Evolutionary conservation across 2,329 filamentous ascomycete species (phyloP).

Genomic region (Trichoderma sp.): DNA sequence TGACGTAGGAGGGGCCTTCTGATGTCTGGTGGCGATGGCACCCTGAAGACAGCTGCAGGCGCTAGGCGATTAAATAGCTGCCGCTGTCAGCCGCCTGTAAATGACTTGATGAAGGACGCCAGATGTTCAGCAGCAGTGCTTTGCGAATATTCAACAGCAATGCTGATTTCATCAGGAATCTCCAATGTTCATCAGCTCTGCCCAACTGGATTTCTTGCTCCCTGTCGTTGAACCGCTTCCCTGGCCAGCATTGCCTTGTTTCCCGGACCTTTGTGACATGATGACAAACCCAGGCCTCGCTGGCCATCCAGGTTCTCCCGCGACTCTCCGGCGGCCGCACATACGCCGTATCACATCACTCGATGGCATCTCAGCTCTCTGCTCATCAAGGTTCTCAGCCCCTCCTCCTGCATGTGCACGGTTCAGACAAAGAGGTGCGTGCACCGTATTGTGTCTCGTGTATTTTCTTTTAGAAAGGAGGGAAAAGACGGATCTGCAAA

Average conservation of each 20-base stretch:
- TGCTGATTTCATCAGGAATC: background rate
- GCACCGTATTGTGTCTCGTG: background rate
- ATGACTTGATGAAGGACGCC: background rate
- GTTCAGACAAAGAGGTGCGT: background rate
- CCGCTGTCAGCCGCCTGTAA: background rate
- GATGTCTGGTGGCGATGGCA: background rate
- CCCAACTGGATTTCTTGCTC: background rate
- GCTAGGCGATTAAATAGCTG: background rate
- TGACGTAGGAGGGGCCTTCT: slow-evolving; percentile 25
- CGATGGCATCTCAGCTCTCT: background rate
- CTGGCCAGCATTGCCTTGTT: background rate
- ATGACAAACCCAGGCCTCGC: slow-evolving; percentile 1
- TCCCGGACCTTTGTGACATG: background rate
- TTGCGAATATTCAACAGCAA: background rate
- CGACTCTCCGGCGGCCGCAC: background rate
- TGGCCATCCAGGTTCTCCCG: slow-evolving; percentile 26
- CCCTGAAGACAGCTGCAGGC: background rate
- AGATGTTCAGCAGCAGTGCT: background rate
- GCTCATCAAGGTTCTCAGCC: slow-evolving; percentile 22
- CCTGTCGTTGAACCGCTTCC: background rate
- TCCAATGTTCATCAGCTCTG: background rate
- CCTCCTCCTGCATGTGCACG: background rate
- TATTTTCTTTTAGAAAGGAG: background rate
- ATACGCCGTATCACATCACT: background rate
- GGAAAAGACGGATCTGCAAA: background rate